Evolutionary conservation across 495 filamentous ascomycete species (phyloP).

Genomic region (Niebla homalea): DNA sequence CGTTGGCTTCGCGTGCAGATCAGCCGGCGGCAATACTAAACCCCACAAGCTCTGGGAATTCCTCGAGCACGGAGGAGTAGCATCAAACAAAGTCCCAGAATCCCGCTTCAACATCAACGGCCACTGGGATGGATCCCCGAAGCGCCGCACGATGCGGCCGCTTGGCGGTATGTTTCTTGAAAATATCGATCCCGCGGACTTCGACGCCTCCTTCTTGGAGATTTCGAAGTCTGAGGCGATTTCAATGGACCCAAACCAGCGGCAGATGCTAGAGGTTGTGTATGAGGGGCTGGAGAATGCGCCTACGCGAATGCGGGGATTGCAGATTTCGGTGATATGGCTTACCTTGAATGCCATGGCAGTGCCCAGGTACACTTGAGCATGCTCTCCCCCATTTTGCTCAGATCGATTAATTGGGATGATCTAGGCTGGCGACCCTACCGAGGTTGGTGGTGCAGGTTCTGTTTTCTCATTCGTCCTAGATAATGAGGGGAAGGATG

Average conservation of each 20-base stretch:
- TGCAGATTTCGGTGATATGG: too few relatives aligned
- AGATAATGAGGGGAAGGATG: slow-evolving; percentile 1
- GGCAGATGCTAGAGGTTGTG: slow-evolving; percentile 40
- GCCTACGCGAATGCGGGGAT: too few relatives aligned
- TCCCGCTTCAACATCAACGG: background rate
- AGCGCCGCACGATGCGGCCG: slow-evolving; percentile 17
- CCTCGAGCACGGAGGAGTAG: slow-evolving; percentile 18
- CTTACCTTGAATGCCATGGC: too few relatives aligned
- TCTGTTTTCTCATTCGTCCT: background rate
- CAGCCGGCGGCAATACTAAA: slow-evolving; percentile 33
- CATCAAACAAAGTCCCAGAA: background rate
- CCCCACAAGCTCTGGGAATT: slow-evolving; percentile 44
- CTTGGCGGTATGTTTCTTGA: slow-evolving; percentile 40
- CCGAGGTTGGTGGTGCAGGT: slow-evolving; percentile 17
- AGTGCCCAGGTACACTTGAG: too few relatives aligned
- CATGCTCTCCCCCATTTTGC: too few relatives aligned
- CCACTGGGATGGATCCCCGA: slow-evolving; percentile 7
- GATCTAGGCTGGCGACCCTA: slow-evolving; percentile 16
- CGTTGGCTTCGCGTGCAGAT: slow-evolving; percentile 16
- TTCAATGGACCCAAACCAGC: slow-evolving; percentile 44
- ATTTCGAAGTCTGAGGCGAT: slow-evolving; percentile 30
- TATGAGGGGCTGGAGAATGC: slow-evolving; percentile 28
- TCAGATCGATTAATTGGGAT: slow-evolving; percentile 3
- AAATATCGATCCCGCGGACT: slow-evolving; percentile 18
- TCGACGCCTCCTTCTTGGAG: slow-evolving; percentile 30